phyloP scores from a whole-genome alignment of 495 filamentous ascomycete genomes.

The Schizothecium vesticola region DNA sequence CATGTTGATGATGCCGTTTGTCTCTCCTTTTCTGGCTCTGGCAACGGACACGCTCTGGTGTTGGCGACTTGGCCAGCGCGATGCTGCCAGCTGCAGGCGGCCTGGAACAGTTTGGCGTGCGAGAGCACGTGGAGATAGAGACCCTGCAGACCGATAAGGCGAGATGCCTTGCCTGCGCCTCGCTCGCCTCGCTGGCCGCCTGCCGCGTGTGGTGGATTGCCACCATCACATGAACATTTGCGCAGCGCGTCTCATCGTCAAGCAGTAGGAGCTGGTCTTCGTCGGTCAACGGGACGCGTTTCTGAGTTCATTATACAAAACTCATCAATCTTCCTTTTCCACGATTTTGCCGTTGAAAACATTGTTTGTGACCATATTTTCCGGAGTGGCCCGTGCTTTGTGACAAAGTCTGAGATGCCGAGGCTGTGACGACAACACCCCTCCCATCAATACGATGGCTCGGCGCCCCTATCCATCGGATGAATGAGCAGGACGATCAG shows the following conservation, averaged over 20 bases:
- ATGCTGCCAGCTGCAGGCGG: conserved; percentile 1
- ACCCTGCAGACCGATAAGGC: not conserved
- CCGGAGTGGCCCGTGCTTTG: not conserved
- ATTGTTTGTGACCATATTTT: not conserved
- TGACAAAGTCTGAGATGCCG: not conserved
- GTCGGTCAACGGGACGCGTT: not conserved
- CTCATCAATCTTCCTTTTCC: not conserved
- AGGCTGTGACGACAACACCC: not conserved
- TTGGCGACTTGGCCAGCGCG: conserved; percentile 4
- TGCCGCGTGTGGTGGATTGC: no score
- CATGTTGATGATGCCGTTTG: conserved; percentile 21
- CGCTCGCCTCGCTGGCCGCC: no score
- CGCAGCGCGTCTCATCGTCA: not conserved
- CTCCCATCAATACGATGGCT: not conserved
- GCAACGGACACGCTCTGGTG: not conserved
- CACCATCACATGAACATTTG: not conserved
- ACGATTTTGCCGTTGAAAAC: not conserved
- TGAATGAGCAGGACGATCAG: not conserved
- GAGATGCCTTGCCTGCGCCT: not conserved
- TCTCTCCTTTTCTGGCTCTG: not conserved
- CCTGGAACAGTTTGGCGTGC: not conserved
- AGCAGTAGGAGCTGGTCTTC: not conserved
- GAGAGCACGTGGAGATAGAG: conserved; percentile 5
- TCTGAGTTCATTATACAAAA: not conserved
- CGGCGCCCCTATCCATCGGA: not conserved